phyloP scores from a whole-genome alignment of 139 green algal genomes.

The Picochlorum sp. region DNA sequence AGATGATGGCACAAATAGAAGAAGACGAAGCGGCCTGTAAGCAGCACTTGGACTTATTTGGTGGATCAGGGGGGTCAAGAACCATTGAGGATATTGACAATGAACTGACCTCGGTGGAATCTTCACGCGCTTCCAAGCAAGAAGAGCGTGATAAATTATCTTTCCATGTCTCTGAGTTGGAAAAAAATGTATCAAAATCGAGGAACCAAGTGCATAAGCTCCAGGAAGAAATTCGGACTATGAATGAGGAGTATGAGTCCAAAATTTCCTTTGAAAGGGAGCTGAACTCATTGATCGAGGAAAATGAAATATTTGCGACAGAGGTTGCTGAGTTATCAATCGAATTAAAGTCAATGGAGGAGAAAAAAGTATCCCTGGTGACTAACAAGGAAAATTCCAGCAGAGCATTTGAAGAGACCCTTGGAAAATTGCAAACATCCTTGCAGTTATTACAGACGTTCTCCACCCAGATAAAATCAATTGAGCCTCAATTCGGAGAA shows the following conservation, averaged over 20 bases:
- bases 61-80: background rate
- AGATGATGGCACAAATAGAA: no score
- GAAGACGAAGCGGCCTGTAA: no score
- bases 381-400: no score
- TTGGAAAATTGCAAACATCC: no score
- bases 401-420: no score
- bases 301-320: background rate
- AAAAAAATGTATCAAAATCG: background rate
- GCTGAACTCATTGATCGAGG: constrained; percentile 3
- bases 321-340: constrained; percentile 6
- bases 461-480: no score
- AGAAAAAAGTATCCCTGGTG: background rate
- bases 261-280: background rate
- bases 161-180: background rate
- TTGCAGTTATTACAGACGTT: no score
- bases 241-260: background rate
- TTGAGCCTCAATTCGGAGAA: no score
- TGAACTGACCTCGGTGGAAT: background rate
- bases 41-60: no score
- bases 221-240: background rate
- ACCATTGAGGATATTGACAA: constrained; percentile 2
- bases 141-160: background rate
- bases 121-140: background rate
- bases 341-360: background rate
- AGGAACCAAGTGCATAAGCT: constrained; percentile 1